A percentile compares a stretch with the other conserved stretches of the same genome.
These are phyloP conservation scores for Neopestalotiopsis sp. DNA, from an alignment of 2,329 filamentous ascomycete species.

Conservation along the genomic window DNA sequence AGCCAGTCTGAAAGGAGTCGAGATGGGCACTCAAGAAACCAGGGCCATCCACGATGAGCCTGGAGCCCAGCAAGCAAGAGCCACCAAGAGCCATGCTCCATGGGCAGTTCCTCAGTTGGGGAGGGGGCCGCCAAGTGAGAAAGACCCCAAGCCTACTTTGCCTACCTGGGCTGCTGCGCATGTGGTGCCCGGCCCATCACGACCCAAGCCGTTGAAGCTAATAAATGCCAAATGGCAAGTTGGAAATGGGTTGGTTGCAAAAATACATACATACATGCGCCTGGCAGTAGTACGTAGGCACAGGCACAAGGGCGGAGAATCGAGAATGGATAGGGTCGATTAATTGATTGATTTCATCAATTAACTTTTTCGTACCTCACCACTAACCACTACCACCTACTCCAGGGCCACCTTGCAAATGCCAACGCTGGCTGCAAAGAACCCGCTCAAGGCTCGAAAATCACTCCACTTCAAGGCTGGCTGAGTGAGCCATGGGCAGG, in stretches of 20 bases:
- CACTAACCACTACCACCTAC: too few species aligned
- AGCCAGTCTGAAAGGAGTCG: constrained; percentile 7
- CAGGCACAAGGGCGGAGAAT: background rate
- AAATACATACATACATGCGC: too few species aligned
- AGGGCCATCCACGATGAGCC: background rate
- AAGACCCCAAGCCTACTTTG: background rate
- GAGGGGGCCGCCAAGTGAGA: background rate
- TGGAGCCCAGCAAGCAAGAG: background rate
- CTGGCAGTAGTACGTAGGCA: background rate
- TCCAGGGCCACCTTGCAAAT: background rate
- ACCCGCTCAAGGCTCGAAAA: background rate
- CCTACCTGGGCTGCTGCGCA: background rate
- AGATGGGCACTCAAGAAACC: background rate
- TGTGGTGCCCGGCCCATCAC: constrained; percentile 9
- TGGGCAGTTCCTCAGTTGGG: too few species aligned
- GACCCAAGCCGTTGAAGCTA: constrained; percentile 13
- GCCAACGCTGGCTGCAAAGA: background rate
- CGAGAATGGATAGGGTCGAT: background rate
- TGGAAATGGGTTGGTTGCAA: too few species aligned
- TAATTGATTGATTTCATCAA: background rate
- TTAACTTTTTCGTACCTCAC: background rate
- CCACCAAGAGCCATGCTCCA: too few species aligned
- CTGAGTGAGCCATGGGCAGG: too few species aligned
- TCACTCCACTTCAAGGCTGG: constrained; percentile 1
- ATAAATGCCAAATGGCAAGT: background rate